Base-by-base conservation (phyloP, 1,284 basidiomycete genomes). In the Trametes pubescens region DNA sequence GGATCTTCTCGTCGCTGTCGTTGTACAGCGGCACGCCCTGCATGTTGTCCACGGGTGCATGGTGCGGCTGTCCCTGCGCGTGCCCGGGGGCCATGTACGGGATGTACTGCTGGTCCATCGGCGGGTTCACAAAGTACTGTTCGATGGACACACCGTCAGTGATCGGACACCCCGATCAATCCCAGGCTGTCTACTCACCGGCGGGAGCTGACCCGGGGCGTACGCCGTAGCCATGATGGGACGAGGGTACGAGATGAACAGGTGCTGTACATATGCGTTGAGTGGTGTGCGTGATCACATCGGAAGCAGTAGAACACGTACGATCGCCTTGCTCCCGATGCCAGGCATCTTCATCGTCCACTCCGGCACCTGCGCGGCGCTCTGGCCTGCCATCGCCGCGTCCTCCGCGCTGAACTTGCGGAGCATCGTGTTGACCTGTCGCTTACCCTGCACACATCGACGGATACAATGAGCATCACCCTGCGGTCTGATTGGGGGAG, bases 341-440 rank as follows among this genome's bases (percentile, higher is more conserved):
- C 80, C 75, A 1, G 86, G 82, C 16, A 76, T 75, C 61, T 72
- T 78, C 59, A 82, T 81, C 40, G 65, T 77, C 83, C 86, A 86
- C 14, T 74, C 68, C 1, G 84, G 81, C n/a, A 80, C 69, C 48
- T 73, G 73, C 16, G 69, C 67, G 8, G 29, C 29, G 59, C 70
- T 66, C 47, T 65, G 65, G 64, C 72, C 65, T 61, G 72, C 76
- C 35, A 72, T 68, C 6, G 75, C 76, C 5, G 73, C 70, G 67
- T 86, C 86, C 61, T 78, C 75, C 34, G 72, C 75, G 57, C 76
- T 78, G 82, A 86, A 87, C 52, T 75, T 74, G 26, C 73, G 68
- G 2, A 80, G 71, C 73, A 86, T 69, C 62, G 64, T 68, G 65
- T 73, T 80, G 38, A 84, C 77, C 34, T 79, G 77, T 26, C 71